A percentile compares a stretch with the other conserved stretches of the same genome.
Conservation (phyloP, 768 basidiomycete species). For the Lenzites betulinus region DNA sequence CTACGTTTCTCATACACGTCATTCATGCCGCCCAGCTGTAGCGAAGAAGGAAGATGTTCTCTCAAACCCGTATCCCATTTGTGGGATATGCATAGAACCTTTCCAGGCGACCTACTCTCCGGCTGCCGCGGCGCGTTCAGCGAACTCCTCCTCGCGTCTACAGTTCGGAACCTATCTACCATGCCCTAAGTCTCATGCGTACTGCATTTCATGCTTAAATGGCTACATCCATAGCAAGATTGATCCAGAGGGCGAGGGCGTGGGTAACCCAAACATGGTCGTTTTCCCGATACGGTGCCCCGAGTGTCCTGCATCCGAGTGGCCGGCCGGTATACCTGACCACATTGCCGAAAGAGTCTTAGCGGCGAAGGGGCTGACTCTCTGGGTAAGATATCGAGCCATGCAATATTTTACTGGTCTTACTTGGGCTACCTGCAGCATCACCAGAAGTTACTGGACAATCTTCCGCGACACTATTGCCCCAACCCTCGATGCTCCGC, state of each 20-base stretch:
- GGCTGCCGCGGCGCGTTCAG: slow-evolving; percentile 34
- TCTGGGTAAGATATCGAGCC: slow-evolving; percentile 33
- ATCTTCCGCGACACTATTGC: slow-evolving; percentile 39
- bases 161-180: slow-evolving; percentile 39
- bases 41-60: background rate
- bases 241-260: slow-evolving; percentile 36
- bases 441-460: slow-evolving; percentile 39
- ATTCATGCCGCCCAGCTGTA: background rate
- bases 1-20: no score
- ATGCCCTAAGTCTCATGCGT: slow-evolving; percentile 38
- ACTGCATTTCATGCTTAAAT: slow-evolving; percentile 39
- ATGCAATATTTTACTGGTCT: background rate
- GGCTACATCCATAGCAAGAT: slow-evolving; percentile 39
- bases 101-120: slow-evolving; percentile 39
- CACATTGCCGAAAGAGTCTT: slow-evolving; percentile 36
- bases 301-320: slow-evolving; percentile 36
- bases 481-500: slow-evolving; percentile 42
- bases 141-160: slow-evolving; percentile 38
- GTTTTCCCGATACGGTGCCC: slow-evolving; percentile 44
- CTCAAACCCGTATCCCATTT: slow-evolving; percentile 29
- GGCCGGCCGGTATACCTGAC: slow-evolving; percentile 39
- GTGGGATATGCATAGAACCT: slow-evolving; percentile 43
- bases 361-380: slow-evolving; percentile 35
- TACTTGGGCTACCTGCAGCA: slow-evolving; percentile 27
- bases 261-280: slow-evolving; percentile 29